Conservation (phyloP, 768 basidiomycete genomes). For the Suillus clintonianus region DNA sequence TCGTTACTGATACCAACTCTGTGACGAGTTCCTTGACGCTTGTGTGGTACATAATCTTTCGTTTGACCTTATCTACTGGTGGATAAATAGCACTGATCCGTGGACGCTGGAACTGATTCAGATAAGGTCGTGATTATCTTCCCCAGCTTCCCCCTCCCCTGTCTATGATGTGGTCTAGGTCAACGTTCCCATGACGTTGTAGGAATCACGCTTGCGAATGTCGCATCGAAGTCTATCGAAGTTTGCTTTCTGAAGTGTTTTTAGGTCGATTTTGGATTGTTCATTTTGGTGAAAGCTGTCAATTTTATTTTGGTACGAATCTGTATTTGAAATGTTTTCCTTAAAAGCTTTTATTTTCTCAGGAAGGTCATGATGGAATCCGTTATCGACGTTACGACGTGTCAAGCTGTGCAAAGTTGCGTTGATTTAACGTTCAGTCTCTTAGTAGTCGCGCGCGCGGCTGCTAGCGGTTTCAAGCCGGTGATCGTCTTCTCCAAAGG, state of each 20-base stretch:
- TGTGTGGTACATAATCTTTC: neutral
- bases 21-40: neutral
- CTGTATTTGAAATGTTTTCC: too few species aligned
- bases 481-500: neutral
- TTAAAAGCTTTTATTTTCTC: too few species aligned
- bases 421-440: neutral
- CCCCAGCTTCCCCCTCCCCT: neutral
- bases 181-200: too few species aligned
- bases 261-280: too few species aligned
- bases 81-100: neutral
- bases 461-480: too few species aligned
- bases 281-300: too few species aligned
- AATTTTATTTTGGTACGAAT: too few species aligned
- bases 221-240: too few species aligned
- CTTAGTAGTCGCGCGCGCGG: too few species aligned
- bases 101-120: neutral
- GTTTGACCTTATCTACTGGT: neutral
- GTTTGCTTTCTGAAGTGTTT: too few species aligned
- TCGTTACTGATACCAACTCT: neutral
- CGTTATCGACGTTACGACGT: neutral
- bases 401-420: neutral
- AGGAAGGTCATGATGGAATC: neutral
- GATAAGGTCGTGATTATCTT: neutral
- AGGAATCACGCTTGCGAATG: too few species aligned
- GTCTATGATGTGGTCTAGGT: neutral